Conservation (phyloP, 176 grass and related monocot genomes). For the Saccharum spontaneum region DNA sequence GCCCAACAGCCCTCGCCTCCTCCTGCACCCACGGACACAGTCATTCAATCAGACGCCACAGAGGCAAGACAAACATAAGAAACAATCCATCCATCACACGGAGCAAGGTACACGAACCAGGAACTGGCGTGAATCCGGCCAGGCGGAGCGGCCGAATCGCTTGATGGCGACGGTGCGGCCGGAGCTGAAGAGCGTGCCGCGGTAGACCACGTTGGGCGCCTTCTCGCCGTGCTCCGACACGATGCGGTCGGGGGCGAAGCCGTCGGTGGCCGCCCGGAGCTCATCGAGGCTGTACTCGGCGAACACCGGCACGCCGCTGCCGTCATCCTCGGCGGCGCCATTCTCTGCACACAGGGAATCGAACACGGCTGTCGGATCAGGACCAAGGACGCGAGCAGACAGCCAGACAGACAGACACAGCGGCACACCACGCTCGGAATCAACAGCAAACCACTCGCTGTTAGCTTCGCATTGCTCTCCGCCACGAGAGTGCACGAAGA, state of each 20-base stretch:
- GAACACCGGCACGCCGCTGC: conserved; percentile 48
- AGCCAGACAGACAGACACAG: background rate
- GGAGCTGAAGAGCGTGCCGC: conserved; percentile 66
- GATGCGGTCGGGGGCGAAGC: conserved; percentile 77
- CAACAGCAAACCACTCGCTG: conserved; percentile 1
- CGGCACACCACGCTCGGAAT: background rate
- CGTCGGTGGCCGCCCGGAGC: conserved; percentile 67
- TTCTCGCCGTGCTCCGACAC: conserved; percentile 93
- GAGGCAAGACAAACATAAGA: background rate
- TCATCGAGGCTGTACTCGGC: conserved; percentile 76
- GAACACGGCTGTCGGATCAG: conserved; percentile 14
- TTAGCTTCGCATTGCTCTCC: conserved; percentile 5
- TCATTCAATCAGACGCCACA: conserved; percentile 7
- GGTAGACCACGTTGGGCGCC: conserved; percentile 86
- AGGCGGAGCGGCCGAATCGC: conserved; percentile 65
- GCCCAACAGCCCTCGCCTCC: conserved; percentile 73
- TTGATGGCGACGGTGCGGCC: conserved; percentile 63
- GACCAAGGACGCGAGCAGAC: background rate
- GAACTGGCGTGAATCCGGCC: conserved; percentile 83
- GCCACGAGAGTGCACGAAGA: background rate
- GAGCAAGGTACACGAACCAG: conserved; percentile 41
- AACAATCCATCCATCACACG: background rate
- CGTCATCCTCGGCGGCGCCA: conserved; percentile 38
- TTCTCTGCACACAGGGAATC: conserved; percentile 22
- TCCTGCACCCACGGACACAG: conserved; percentile 44